These are phyloP conservation scores for Camellia sinensis DNA, from an alignment of 148 eudicot species.

Conservation along the genomic window DNA sequence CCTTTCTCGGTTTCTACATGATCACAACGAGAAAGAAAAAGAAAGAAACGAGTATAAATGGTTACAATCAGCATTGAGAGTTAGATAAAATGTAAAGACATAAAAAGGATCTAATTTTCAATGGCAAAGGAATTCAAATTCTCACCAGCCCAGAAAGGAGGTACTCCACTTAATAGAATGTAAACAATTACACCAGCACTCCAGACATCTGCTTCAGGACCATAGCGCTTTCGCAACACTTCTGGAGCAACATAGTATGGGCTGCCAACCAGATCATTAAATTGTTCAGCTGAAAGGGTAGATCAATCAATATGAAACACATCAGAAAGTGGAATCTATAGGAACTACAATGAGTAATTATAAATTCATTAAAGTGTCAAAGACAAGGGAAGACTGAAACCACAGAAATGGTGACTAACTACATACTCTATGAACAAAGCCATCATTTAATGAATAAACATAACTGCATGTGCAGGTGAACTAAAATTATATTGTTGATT, in stretches of 20 bases:
- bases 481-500: background rate
- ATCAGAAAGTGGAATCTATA: background rate
- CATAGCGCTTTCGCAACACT: conserved; percentile 71
- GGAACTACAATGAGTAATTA: background rate
- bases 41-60: background rate
- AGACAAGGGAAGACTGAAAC: background rate
- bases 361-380: background rate
- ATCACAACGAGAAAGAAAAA: conserved; percentile 6
- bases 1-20: conserved; percentile 73
- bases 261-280: conserved; percentile 90
- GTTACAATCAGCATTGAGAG: no score
- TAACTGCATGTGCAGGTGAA: background rate
- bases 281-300: conserved; percentile 53
- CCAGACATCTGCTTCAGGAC: conserved; percentile 91
- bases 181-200: conserved; percentile 86
- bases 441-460: background rate
- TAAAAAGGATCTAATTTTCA: background rate
- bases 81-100: background rate
- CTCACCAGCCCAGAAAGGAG: conserved; percentile 97
- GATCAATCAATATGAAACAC: background rate
- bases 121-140: background rate
- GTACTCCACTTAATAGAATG: conserved; percentile 78
- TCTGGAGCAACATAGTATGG: conserved; percentile 94
- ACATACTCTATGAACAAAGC: background rate
- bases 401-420: background rate